Evolutionary conservation across 1,139 yeast species (phyloP), one percentile per base, ranked within the genome.

Genomic region (Blastobotrys arbuscula): DNA sequence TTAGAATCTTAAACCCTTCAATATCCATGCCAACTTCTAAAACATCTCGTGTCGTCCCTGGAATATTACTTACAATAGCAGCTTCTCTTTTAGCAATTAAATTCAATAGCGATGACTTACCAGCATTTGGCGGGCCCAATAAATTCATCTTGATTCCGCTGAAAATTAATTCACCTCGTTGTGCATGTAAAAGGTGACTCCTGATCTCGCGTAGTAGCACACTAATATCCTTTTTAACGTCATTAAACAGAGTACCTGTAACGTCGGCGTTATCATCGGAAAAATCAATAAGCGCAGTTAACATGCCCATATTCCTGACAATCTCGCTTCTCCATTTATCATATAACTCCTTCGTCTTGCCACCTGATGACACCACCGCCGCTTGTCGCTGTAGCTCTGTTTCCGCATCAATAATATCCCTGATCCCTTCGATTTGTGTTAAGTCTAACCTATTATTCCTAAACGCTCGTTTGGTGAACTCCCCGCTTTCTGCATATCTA

Each of bases 51-150:
- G 99, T 92, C 0, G 98, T 92, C 0, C 99, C 99, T 0, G 96
- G 95, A 3, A 86, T 78, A 45, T 81, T 81, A 61, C 96, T 88
- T 0, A 94, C 98, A 37, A 92, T 89, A 0, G 97, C 95, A 12
- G 90, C 87, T 36, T 90, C 95, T 44, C 85, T 78, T 52, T 82
- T 77, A 0, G 92, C 88, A 13, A 92, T 67, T 12, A 69, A 61
- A 59, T 94, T 92, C 44, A 92, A 67, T 13, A 92, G 68, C 0
- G 96, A 86, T 1, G 97, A 89, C 63, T 92, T 92, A 0, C 99
- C 99, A 0, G 96, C 97, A 65, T 92, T 92, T 1, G 98, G 97
- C 3, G 96, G 95, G 0, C 98, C 99, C 19, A 90, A 58, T 19
- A 92, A 69, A 0, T 84, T 81, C 38, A 90, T 62, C 53, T 78